phyloP scores from a whole-genome alignment of 169 alveolate species.

The Plasmodium billcollinsi region DNA sequence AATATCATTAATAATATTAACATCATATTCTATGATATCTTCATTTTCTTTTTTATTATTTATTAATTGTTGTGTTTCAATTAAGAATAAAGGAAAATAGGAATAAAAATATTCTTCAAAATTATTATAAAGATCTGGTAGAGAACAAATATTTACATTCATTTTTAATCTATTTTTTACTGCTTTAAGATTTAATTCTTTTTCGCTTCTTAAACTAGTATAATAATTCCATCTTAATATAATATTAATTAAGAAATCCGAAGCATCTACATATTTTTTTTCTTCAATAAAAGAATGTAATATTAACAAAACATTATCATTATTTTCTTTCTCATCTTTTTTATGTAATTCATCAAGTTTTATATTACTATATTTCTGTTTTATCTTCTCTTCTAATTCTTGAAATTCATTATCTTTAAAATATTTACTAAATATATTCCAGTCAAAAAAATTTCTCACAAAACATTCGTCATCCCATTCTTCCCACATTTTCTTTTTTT shows the following conservation, averaged over 20 bases:
- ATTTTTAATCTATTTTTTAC: constrained; percentile 69
- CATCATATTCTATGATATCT: constrained; percentile 45
- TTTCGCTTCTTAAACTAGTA: constrained; percentile 66
- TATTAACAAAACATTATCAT: constrained; percentile 36
- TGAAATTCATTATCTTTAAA: constrained; percentile 59
- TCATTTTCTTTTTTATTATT: constrained; percentile 69
- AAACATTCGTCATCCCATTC: constrained; percentile 63
- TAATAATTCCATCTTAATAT: constrained; percentile 76
- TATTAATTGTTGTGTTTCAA: constrained; percentile 76
- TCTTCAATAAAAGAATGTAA: constrained; percentile 25
- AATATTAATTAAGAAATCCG: constrained; percentile 36
- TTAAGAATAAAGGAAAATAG: constrained; percentile 52
- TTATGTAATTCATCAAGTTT: constrained; percentile 16
- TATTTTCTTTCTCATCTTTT: constrained; percentile 30
- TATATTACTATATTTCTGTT: constrained; percentile 12
- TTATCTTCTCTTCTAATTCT: constrained; percentile 47
- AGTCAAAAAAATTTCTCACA: constrained; percentile 38
- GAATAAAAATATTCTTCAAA: constrained; percentile 69
- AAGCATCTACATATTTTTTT: constrained; percentile 52
- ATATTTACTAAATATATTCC: constrained; percentile 54
- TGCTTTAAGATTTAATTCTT: constrained; percentile 15
- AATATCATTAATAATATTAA: constrained; percentile 8
- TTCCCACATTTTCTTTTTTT: constrained; percentile 36
- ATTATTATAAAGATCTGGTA: constrained; percentile 38
- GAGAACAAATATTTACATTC: constrained; percentile 28